Base-by-base conservation (phyloP, 306 rosid species). In the Medicago ruthenica region DNA sequence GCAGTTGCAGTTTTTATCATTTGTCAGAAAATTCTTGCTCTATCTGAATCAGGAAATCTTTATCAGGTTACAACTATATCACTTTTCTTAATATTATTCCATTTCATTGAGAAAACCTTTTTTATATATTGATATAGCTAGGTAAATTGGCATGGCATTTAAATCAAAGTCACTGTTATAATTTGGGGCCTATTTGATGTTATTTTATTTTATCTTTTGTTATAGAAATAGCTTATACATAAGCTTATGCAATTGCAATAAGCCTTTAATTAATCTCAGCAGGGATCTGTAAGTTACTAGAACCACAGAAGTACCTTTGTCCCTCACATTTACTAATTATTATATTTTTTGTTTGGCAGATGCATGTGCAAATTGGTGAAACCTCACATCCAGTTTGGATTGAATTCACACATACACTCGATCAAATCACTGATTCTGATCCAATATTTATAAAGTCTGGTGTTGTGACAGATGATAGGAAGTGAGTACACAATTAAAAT, bases 311-410 rank as follows among this genome's bases (percentile, higher is more conserved):
- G 55, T 48, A 15, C 8, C 1, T 50, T n/a, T 50, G 20, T n/a
- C 20, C 55, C 9, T n/a, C 20, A 50, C 6, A 4, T 57, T 58
- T 16, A 58, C 63, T 58, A 12, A 22, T 24, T 58, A 11, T 21
- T 22, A 58, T 22, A 20, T 17, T 20, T 71, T 58, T 58, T 55
- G 75, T 70, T 62, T 73, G 22, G 68, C 90, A 94, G 97, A 86
- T 90, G 95, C 87, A 88, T 51, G 78, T 87, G 87, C 89, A 87
- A 50, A 77, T 90, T 72, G 85, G 85, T 76, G 98, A 91, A 77
- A 81, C 59, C 79, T 85, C 93, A 17, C 95, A 86, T 66, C 83
- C 96, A 81, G 36, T 87, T 80, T 94, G 98, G 98, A 73, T 85
- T 27, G 87, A 86, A 27, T 68, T 91, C 71, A 76, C 81, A 18